Evolutionary conservation across 1,284 basidiomycete species (phyloP), one percentile per base, ranked within the genome.

Genomic region (Coniferiporia sulphurascens): DNA sequence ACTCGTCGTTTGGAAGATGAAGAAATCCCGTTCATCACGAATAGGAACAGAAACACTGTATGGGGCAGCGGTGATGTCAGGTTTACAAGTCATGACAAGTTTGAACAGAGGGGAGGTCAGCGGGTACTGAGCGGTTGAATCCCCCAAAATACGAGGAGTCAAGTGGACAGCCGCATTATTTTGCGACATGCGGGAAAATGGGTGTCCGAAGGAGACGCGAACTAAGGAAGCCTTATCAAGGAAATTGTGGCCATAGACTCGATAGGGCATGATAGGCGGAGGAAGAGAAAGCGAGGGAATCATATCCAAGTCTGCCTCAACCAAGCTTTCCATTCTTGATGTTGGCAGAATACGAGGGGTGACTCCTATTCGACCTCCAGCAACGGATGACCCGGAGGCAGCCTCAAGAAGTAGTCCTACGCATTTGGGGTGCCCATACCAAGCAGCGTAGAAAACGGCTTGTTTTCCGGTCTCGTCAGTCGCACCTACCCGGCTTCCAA

Each of bases 181-280:
- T 62, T 45, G 67, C 64, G 66, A 52, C 61, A 59, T 12, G 32
- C 66, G 67, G 27, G 72, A 69, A 69, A 78, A 72, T 64, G 83
- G 72, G 74, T 86, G 84, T n/a, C 93, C 92, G 45, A 97, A 84
- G 1, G 88, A 86, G 49, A 99, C 81, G 67, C 97, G 92, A 6
- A 99, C 86, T 22, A 99, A 80, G 66, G 87, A 86, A 56, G 88
- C 87, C 70, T 88, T 90, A 72, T 98, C 95, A 45, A 98, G 79
- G 74, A 93, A 94, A 68, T 91, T 93, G 73, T 95, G 92, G 2
- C 92, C 92, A 69, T 94, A 95, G 34, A 93, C 87, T 55, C 91
- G 84, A 71, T 94, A 92, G 6, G 97, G 95, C 80, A 99, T 98
- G 74, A 98, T 98, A 1, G 97, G 97, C 0, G 97, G 97, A 4